phyloP scores from a whole-genome alignment of 495 filamentous ascomycete species.

The Penicillium odoratum region DNA sequence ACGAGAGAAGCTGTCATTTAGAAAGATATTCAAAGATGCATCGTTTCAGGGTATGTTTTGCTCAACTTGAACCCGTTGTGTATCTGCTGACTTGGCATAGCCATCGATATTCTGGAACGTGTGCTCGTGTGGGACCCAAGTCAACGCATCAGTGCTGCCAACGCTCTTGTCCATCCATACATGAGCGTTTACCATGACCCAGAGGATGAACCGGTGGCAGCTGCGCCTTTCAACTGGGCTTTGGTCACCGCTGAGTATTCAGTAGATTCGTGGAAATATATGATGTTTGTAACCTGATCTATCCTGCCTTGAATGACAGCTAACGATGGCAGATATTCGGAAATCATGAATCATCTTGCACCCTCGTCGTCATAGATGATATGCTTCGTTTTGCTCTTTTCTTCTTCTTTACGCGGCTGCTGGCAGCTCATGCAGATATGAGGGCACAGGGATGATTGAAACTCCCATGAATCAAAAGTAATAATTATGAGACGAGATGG shows the following conservation, averaged over 20 bases:
- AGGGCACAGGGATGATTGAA: not conserved
- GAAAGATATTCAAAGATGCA: not conserved
- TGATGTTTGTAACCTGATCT: not conserved
- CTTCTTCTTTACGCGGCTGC: not conserved
- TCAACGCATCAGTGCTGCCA: not conserved
- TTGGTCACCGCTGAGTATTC: not conserved
- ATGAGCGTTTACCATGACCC: conserved; percentile 7
- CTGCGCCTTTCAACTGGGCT: not conserved
- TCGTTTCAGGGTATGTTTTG: not conserved
- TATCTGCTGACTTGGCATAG: not conserved
- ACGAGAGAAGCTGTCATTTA: not conserved
- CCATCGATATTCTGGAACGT: conserved; percentile 3
- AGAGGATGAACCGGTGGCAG: conserved; percentile 4
- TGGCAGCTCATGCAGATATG: not conserved
- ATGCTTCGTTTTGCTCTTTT: not conserved
- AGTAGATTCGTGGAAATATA: not conserved
- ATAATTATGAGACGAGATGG: not conserved
- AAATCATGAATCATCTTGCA: not conserved
- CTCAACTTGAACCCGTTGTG: not conserved
- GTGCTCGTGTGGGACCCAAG: conserved; percentile 5
- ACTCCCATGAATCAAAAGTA: not conserved
- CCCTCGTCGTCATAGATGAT: not conserved
- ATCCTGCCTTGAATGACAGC: not conserved
- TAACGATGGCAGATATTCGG: not conserved
- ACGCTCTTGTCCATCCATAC: not conserved